These are phyloP conservation scores for Xerocomus nothofagi DNA, from an alignment of 1,284 basidiomycete species.

Conservation along the genomic window DNA sequence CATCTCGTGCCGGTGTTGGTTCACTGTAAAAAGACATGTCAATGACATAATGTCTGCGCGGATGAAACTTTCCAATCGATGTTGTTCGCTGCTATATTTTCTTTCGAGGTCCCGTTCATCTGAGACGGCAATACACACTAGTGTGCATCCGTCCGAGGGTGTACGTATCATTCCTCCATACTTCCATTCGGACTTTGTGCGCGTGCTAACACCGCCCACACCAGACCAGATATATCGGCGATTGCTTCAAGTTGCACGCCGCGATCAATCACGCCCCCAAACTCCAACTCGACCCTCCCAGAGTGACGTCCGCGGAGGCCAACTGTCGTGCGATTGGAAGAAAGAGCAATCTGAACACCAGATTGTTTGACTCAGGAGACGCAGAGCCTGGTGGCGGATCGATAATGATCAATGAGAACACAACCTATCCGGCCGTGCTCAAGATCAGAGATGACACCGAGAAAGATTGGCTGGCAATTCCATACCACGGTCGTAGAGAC, in stretches of 20 bases:
- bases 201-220: slow-evolving; percentile 61
- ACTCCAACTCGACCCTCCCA: slow-evolving; percentile 51
- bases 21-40: no score
- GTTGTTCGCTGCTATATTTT: no score
- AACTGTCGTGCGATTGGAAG: slow-evolving; percentile 65
- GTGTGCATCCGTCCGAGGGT: neutral
- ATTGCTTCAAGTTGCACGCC: no score
- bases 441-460: neutral
- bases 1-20: no score
- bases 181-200: neutral
- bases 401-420: slow-evolving; percentile 58
- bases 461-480: neutral
- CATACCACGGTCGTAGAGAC: slow-evolving; percentile 72
- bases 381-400: slow-evolving; percentile 24
- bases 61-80: no score
- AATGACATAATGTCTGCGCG: no score
- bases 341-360: slow-evolving; percentile 62
- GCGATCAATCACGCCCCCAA: slow-evolving; percentile 61
- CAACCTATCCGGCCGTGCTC: slow-evolving; percentile 52
- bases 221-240: slow-evolving; percentile 68
- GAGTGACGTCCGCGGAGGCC: slow-evolving; percentile 52
- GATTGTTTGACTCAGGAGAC: slow-evolving; percentile 24
- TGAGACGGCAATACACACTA: neutral
- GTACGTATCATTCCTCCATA: slow-evolving; percentile 2
- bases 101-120: no score